Evolutionary conservation across 108 stramenopile genomes (phyloP), one percentile per base, ranked within the genome.

Genomic region (Discostella pseudostelligera): DNA sequence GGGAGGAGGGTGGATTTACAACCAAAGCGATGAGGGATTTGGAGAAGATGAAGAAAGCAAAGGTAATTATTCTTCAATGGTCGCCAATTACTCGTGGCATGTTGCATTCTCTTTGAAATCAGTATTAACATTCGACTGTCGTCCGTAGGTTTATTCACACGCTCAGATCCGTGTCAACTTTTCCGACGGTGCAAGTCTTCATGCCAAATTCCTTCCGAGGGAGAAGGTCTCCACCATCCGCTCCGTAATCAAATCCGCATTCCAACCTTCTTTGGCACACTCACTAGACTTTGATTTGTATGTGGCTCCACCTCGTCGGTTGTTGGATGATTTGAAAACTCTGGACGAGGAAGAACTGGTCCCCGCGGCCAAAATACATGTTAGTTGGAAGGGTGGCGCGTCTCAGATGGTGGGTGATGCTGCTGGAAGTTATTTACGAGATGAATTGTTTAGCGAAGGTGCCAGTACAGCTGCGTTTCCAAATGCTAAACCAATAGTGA

Each of bases 11-110:
- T 8, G 87, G 88, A 14, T 88, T 93, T 40, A 87, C 87, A 9
- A 93, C 92, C 59, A 88, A 87, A 67, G 87, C 88, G 17, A 93
- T 93, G 92, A 79, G 92, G 28, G 88, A 93, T 56, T 75, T 89
- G 62, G 84, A 85, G 67, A 67, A 57, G 62, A 74, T 93, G 70
- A 85, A 87, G 50, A 87, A 84, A 50, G 61, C 78, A 13, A 89
- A 90, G 65, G 87, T 90, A 3, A 43, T 37, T 37, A 57, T 57
- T 8, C n/a, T 54, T 46, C 9, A 8, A 4, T 28, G 0, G 1
- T n/a, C 21, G 11, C 12, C 32, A 62, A 13, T 47, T 28, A 12
- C 28, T 5, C 22, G 8, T 51, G 14, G 32, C 4, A 32, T 32
- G 32, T 32, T 32, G 32, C 5, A 32, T 3, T 32, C 5, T 32